These are phyloP conservation scores for Aspergillus saccharolyticus DNA, from an alignment of 495 filamentous ascomycete genomes.

Conservation along the genomic window DNA sequence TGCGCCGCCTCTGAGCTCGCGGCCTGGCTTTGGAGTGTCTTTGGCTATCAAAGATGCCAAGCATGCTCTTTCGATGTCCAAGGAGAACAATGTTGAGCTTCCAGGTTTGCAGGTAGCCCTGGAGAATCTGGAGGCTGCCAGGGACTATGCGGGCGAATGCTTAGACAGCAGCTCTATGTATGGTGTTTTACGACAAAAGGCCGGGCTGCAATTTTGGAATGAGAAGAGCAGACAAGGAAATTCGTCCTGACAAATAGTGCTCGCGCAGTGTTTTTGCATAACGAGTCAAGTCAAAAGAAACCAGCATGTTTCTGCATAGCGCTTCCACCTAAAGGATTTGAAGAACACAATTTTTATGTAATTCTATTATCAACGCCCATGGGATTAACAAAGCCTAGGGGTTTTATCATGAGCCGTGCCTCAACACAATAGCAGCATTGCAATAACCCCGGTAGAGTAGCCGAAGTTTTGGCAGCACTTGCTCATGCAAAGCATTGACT, in stretches of 20 bases:
- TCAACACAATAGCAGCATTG: too few species aligned
- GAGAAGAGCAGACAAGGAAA: conserved; percentile 37
- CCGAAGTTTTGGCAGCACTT: too few species aligned
- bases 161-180: conserved; percentile 46
- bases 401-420: too few species aligned
- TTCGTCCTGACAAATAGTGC: not conserved
- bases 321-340: too few species aligned
- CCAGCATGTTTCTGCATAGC: too few species aligned
- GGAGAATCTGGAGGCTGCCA: conserved; percentile 38
- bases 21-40: conserved; percentile 42
- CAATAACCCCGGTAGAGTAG: too few species aligned
- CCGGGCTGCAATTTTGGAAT: conserved; percentile 43
- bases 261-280: not conserved
- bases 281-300: not conserved
- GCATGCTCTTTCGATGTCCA: conserved; percentile 35
- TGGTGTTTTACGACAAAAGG: conserved; percentile 38
- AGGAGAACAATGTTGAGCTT: conserved; percentile 31
- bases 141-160: conserved; percentile 39
- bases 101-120: conserved; percentile 35
- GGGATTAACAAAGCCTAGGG: too few species aligned
- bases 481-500: too few species aligned
- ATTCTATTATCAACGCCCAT: too few species aligned
- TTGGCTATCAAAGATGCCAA: conserved; percentile 45
- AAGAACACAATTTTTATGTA: too few species aligned
- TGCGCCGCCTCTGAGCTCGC: conserved; percentile 37